Evolutionary conservation across 2,329 filamentous ascomycete species (phyloP), one percentile per base, ranked within the genome.

Genomic region (Biscogniauxia mediterranea): DNA sequence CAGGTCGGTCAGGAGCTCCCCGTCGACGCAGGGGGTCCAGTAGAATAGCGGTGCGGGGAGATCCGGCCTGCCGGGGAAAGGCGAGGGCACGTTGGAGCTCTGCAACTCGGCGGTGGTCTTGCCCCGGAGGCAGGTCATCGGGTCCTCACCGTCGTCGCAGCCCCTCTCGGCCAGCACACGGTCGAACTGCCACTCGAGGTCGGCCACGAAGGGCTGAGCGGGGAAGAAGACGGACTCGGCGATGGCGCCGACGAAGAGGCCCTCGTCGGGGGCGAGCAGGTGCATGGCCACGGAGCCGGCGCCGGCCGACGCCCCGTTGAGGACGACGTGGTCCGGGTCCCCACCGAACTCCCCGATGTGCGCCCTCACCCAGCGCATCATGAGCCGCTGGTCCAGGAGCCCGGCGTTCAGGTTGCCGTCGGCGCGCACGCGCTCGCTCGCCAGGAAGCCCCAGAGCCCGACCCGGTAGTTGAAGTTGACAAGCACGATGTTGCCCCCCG

Each of bases 401-500:
- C 88, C 88, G 1, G 77, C 84, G 68, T 91, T 90, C 8, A 89
- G 77, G 55, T 82, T 79, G 0, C 87, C 87, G 64, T 85, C 75
- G 5, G 75, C 70, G 46, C 80, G 79, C 9, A 89, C 78, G 28
- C 81, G 76, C 49, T 85, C 80, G 54, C 85, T 81, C 0, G 85
- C 82, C 1, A 90, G 77, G 66, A 89, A 90, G 0, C 87, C 88
- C 66, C 83, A 83, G 0, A 84, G 75, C 0, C 85, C 86, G 6
- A 90, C 83, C 6, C 87, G 81, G 68, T 88, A 88, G 73, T 87
- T 86, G 71, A 88, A 86, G 67, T 83, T 83, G 55, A 88, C 84
- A 58, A 84, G 79, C 15, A 88, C 74, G 54, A 88, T 75, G 62
- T 76, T 78, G 25, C 75, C 66, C 15, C 71, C 76, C 0, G 82